phyloP scores from a whole-genome alignment of 306 rosid genomes.

The Hippophae gyantsensis region DNA sequence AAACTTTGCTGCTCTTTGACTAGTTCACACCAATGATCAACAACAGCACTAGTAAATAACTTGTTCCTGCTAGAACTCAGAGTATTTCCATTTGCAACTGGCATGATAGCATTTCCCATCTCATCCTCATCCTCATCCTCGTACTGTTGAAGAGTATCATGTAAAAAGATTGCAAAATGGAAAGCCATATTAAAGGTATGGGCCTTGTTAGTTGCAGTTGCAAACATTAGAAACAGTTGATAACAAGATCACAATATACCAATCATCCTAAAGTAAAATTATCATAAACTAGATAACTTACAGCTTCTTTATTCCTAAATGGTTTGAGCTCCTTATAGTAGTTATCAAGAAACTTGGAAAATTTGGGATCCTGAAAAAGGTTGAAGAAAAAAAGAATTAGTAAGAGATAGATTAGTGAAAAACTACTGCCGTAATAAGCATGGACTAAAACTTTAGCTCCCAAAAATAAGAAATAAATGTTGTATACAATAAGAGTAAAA shows the following conservation, averaged over 20 bases:
- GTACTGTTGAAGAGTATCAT: conserved; percentile 24
- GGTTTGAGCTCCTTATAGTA: conserved; percentile 25
- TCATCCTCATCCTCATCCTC: conserved; percentile 68
- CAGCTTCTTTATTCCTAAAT: conserved; percentile 36
- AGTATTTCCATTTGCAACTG: conserved; percentile 21
- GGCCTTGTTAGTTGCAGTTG: not conserved
- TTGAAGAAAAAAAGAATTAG: conserved; percentile 19
- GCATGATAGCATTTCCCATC: conserved; percentile 22
- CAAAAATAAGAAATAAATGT: not conserved
- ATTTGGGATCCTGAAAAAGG: conserved; percentile 56
- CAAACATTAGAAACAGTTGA: not conserved
- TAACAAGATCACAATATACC: not conserved
- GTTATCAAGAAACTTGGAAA: conserved; percentile 46
- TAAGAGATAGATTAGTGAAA: conserved; percentile 12
- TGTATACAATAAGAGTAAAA: too few relatives aligned
- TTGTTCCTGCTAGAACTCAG: conserved; percentile 22
- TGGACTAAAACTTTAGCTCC: not conserved
- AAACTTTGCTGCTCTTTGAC: conserved; percentile 44
- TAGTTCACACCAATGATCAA: conserved; percentile 49
- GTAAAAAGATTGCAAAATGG: not conserved
- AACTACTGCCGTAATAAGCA: conserved; percentile 1
- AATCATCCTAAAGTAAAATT: not conserved
- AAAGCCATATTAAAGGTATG: not conserved
- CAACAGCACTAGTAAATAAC: conserved; percentile 34
- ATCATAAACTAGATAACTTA: conserved; percentile 33